phyloP scores from a whole-genome alignment of 192 early-diverging fungal genomes.

The Pilaira anomala region DNA sequence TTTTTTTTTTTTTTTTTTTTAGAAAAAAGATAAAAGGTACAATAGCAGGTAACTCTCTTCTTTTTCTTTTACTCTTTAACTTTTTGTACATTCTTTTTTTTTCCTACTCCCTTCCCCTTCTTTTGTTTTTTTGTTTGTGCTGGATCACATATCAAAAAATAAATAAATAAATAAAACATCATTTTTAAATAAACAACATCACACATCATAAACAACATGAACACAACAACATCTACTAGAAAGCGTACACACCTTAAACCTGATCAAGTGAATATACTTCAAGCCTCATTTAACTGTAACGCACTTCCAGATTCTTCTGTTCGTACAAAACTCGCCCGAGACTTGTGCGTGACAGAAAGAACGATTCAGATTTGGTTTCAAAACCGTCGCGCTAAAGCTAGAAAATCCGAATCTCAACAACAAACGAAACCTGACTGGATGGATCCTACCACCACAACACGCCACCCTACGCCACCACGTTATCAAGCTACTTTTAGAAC shows the following conservation, averaged over 20 bases:
- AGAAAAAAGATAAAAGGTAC: background rate
- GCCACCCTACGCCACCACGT: constrained; percentile 9
- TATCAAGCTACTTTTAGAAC: constrained; percentile 27
- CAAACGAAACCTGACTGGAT: background rate
- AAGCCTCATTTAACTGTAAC: constrained; percentile 65
- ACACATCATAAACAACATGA: constrained; percentile 2
- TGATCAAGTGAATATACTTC: constrained; percentile 59
- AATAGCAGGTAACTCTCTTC: constrained; percentile 1
- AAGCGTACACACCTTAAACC: constrained; percentile 63
- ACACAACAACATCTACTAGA: constrained; percentile 12
- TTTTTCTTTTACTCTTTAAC: constrained; percentile 18
- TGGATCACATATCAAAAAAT: constrained; percentile 11
- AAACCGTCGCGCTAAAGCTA: constrained; percentile 74
- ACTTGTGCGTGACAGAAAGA: constrained; percentile 63
- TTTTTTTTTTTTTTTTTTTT: no score
- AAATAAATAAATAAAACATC: background rate
- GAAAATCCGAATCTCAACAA: constrained; percentile 43
- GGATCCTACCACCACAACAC: constrained; percentile 5
- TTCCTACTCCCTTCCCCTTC: constrained; percentile 10
- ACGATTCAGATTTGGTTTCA: constrained; percentile 86
- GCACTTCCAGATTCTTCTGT: constrained; percentile 63
- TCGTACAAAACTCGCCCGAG: constrained; percentile 58
- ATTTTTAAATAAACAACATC: background rate
- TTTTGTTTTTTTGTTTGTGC: constrained; percentile 14
- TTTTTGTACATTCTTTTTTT: constrained; percentile 9